phyloP scores from a whole-genome alignment of 2,329 filamentous ascomycete genomes.

The Colletotrichum cereale region DNA sequence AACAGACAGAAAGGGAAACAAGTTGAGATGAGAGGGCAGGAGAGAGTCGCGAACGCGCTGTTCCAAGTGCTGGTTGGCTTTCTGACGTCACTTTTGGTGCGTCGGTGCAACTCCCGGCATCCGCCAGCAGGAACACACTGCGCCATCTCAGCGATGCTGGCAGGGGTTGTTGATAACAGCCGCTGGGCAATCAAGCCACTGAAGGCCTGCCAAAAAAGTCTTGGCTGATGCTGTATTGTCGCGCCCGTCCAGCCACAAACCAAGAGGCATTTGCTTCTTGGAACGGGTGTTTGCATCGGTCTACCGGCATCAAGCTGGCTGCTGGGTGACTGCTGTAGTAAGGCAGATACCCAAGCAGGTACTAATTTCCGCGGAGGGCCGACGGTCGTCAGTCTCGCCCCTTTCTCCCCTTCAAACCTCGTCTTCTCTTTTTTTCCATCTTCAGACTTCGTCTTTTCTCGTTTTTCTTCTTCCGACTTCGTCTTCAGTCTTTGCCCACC shows the following conservation, averaged over 20 bases:
- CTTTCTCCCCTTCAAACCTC: no score
- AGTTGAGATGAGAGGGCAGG: background rate
- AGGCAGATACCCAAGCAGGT: no score
- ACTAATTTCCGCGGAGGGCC: no score
- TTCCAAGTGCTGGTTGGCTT: conserved; percentile 15
- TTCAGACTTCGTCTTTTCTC: no score
- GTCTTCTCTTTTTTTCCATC: no score
- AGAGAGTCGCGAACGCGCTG: background rate
- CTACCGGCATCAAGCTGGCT: no score
- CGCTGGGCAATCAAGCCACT: conserved; percentile 6
- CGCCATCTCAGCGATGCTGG: background rate
- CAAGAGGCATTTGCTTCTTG: background rate
- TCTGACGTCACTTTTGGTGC: conserved; percentile 24
- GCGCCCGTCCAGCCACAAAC: conserved; percentile 19
- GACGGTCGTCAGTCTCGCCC: no score
- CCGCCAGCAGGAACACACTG: background rate
- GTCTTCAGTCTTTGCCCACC: no score
- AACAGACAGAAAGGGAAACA: background rate
- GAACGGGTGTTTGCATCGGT: background rate
- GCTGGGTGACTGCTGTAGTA: no score
- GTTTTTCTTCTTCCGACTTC: no score
- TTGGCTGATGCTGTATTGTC: conserved; percentile 34
- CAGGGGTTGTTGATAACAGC: background rate
- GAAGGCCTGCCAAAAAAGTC: conserved; percentile 27
- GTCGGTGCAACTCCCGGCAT: conserved; percentile 3